Conservation (phyloP, 2,329 filamentous ascomycete genomes). For the Xylaria sp. region DNA sequence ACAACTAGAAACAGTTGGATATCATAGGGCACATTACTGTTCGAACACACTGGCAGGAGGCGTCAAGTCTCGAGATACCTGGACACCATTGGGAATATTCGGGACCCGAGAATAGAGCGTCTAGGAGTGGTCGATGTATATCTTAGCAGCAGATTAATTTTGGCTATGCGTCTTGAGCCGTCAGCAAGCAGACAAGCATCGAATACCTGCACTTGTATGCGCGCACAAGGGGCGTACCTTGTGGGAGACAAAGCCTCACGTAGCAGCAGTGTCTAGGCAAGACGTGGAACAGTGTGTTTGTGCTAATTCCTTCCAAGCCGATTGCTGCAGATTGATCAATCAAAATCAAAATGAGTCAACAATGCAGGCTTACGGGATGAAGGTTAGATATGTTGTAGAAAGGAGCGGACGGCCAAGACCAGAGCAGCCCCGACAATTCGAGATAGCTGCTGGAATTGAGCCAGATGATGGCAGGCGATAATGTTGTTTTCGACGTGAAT, state of each 20-base stretch:
- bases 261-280: background rate
- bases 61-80: constrained; percentile 28
- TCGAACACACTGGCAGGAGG: constrained; percentile 21
- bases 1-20: constrained; percentile 35
- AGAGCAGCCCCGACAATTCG: constrained; percentile 53
- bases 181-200: background rate
- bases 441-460: constrained; percentile 62
- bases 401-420: constrained; percentile 67
- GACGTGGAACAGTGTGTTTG: constrained; percentile 9
- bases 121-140: constrained; percentile 7
- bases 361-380: constrained; percentile 35
- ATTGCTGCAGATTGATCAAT: constrained; percentile 34
- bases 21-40: constrained; percentile 38
- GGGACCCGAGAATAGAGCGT: constrained; percentile 11
- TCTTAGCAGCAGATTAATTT: constrained; percentile 22
- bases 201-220: background rate
- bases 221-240: constrained; percentile 16
- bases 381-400: constrained; percentile 39
- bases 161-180: constrained; percentile 1
- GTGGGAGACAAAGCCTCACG: background rate
- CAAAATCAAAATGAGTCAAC: constrained; percentile 34
- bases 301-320: constrained; percentile 30
- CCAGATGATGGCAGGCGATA: constrained; percentile 48
- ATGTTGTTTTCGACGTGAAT: constrained; percentile 34
- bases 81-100: constrained; percentile 27